phyloP scores from a whole-genome alignment of 2,329 filamentous ascomycete genomes.

The Arachnomyces sp. region DNA sequence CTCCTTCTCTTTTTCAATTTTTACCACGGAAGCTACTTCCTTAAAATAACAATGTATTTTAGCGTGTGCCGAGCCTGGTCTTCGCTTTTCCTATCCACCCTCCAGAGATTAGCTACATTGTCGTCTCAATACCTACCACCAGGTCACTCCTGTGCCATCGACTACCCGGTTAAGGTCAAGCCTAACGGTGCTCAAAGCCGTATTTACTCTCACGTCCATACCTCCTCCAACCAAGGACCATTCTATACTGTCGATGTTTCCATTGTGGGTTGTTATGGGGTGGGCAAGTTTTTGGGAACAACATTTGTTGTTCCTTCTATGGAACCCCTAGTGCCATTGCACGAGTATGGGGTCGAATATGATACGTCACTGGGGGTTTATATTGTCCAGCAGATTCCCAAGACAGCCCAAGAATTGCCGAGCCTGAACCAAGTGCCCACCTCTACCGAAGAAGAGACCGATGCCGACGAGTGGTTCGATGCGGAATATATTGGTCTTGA shows the following conservation, averaged over 20 bases:
- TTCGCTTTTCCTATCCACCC: background rate
- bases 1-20: background rate
- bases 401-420: background rate
- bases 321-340: background rate
- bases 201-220: slow-evolving; percentile 5
- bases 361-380: slow-evolving; percentile 2
- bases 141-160: slow-evolving; percentile 4
- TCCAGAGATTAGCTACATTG: slow-evolving; percentile 5
- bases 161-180: slow-evolving; percentile 7
- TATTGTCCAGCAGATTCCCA: slow-evolving; percentile 2
- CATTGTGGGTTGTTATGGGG: slow-evolving; percentile 6
- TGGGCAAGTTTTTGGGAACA: slow-evolving; percentile 1
- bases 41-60: no score
- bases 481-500: slow-evolving; percentile 4
- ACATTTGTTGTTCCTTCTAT: slow-evolving; percentile 9
- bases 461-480: slow-evolving; percentile 7
- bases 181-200: slow-evolving; percentile 1
- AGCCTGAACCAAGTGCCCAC: background rate
- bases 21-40: no score
- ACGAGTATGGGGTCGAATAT: slow-evolving; percentile 5
- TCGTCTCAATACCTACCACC: slow-evolving; percentile 7
- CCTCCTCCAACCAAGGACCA: slow-evolving; percentile 2
- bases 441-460: background rate
- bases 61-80: no score
- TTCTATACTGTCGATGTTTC: slow-evolving; percentile 6